Evolutionary conservation across 1,284 basidiomycete species (phyloP).

Genomic region (Agaricales sp.): DNA sequence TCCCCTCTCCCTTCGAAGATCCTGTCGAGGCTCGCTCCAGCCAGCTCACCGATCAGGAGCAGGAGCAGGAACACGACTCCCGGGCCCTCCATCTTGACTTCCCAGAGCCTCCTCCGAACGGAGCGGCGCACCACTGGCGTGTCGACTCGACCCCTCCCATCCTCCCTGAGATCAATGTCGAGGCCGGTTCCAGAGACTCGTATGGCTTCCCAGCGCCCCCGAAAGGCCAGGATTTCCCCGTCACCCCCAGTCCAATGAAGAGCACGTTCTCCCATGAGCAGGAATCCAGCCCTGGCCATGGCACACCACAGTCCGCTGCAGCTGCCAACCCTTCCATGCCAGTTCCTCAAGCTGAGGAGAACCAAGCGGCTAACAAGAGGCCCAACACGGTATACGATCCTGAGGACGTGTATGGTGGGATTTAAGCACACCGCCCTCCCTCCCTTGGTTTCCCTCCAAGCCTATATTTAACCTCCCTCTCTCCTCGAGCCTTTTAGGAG

Average conservation of each 20-base stretch:
- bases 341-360: background rate
- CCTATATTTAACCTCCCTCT: too few relatives aligned
- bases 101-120: conserved; percentile 32
- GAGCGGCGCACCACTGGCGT: conserved; percentile 25
- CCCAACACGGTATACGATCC: conserved; percentile 19
- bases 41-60: conserved; percentile 8
- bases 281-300: too few relatives aligned
- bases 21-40: conserved; percentile 9
- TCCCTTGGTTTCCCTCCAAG: too few relatives aligned
- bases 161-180: conserved; percentile 40
- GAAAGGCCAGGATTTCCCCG: conserved; percentile 14
- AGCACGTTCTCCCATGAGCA: conserved; percentile 11
- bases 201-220: conserved; percentile 23
- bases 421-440: too few relatives aligned
- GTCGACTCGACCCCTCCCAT: conserved; percentile 39
- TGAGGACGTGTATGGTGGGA: conserved; percentile 18
- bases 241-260: conserved; percentile 14
- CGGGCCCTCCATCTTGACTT: conserved; percentile 21
- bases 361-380: conserved; percentile 9
- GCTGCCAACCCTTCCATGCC: background rate
- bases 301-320: background rate
- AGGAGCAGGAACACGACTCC: too few relatives aligned
- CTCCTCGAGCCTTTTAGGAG: too few relatives aligned
- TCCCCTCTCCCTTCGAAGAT: conserved; percentile 23
- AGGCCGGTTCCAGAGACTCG: conserved; percentile 19